phyloP scores from a whole-genome alignment of 768 basidiomycete genomes.

The Trametes meyenii region DNA sequence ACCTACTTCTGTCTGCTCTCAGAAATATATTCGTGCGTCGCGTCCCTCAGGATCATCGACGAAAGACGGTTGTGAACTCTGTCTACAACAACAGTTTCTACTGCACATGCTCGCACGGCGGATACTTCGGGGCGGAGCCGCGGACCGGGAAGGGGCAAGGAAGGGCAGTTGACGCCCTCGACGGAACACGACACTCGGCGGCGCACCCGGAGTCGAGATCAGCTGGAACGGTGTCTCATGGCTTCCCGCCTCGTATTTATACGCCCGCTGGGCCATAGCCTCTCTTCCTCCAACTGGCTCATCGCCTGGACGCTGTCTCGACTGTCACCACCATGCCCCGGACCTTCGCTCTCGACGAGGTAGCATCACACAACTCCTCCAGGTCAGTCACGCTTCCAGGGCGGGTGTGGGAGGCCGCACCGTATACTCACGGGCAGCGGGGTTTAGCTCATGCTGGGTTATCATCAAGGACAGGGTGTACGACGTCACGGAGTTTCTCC shows the following conservation, averaged over 20 bases:
- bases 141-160: neutral
- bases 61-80: neutral
- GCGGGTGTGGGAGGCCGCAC: no score
- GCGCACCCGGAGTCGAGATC: constrained; percentile 4
- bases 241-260: constrained; percentile 17
- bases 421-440: neutral
- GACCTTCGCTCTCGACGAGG: constrained; percentile 56
- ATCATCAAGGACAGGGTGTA: constrained; percentile 82
- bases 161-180: neutral
- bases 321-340: constrained; percentile 26
- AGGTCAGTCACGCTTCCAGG: constrained; percentile 40
- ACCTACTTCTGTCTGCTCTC: no score
- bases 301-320: neutral
- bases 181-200: constrained; percentile 10
- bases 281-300: neutral
- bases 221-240: constrained; percentile 6
- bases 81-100: neutral
- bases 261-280: neutral
- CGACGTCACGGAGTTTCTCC: constrained; percentile 80
- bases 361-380: constrained; percentile 59
- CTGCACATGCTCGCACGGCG: neutral
- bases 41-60: no score
- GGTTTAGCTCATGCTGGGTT: constrained; percentile 79
- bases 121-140: neutral
- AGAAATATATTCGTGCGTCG: no score